A percentile compares a stretch with the other conserved stretches of the same genome.
Evolutionary conservation across 352 stramenopile species (phyloP).

Genomic region (Pythium volutum): DNA sequence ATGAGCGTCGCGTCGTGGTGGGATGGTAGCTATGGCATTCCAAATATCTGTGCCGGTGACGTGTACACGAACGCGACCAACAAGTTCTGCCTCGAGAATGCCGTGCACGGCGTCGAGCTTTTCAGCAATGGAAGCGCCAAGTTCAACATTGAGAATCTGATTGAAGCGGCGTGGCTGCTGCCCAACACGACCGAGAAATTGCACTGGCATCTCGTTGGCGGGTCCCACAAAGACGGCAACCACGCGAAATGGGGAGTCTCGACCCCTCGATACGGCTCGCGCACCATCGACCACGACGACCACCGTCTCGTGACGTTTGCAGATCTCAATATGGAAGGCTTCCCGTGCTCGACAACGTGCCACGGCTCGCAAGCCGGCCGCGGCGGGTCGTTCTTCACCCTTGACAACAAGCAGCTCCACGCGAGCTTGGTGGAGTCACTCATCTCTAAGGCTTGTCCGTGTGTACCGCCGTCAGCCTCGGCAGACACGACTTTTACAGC

Average conservation of each 20-base stretch:
- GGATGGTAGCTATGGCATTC: slow-evolving; percentile 68
- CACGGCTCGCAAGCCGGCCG: slow-evolving; percentile 71
- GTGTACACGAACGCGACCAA: slow-evolving; percentile 37
- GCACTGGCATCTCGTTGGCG: slow-evolving; percentile 65
- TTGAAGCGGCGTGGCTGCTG: slow-evolving; percentile 53
- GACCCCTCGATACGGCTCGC: slow-evolving; percentile 34
- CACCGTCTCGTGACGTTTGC: slow-evolving; percentile 46
- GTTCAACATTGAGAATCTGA: slow-evolving; percentile 78
- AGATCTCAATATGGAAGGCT: slow-evolving; percentile 83
- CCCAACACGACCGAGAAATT: slow-evolving; percentile 37
- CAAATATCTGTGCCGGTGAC: slow-evolving; percentile 72
- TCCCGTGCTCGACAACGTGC: slow-evolving; percentile 67
- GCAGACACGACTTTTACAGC: slow-evolving; percentile 33
- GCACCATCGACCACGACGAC: not conserved
- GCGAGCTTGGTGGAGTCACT: slow-evolving; percentile 40
- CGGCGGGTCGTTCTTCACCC: slow-evolving; percentile 67
- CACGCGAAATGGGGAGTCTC: slow-evolving; percentile 76
- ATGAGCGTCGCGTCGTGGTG: slow-evolving; percentile 80
- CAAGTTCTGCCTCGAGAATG: slow-evolving; percentile 60
- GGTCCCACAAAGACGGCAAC: slow-evolving; percentile 46
- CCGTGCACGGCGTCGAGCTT: slow-evolving; percentile 33
- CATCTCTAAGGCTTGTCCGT: slow-evolving; percentile 48
- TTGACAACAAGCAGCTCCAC: slow-evolving; percentile 44
- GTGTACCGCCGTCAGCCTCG: slow-evolving; percentile 15
- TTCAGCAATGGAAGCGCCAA: slow-evolving; percentile 44